Base-by-base conservation (phyloP, 2,329 filamentous ascomycete species). In the Arthrobotrys megalospora region DNA sequence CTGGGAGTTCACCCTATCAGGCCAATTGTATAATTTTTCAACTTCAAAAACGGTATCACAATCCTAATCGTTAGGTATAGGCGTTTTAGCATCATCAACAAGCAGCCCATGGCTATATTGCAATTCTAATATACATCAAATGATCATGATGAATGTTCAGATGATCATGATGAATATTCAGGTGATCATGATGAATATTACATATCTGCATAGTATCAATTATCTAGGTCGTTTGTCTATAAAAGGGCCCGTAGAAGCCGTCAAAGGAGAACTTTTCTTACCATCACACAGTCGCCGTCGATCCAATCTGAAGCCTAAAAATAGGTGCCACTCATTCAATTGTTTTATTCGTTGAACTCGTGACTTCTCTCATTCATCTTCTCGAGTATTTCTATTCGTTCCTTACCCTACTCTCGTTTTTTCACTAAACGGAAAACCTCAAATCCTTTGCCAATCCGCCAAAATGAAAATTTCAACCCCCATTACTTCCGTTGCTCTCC, bases 391-490 rank as follows among this genome's bases (percentile, higher is more conserved):
- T 53, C n/a, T 32, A 53, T 34, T 53, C 48, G 48, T 53, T 53
- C 48, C 48, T 53, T 34, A 53, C 48, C 24, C 48, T 53, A 53
- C 48, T 53, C 48, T 53, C 48, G 12, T 53, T 53, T 11, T 48
- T 53, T 34, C 21, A 50, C 21, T 11, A 28, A 8, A 16, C 24
- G 24, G 48, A 53, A 53, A 53, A 1, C 24, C 48, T 53, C n/a
- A 34, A 16, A 14, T 6, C 48, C n/a, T n/a, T n/a, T n/a, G n/a
- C n/a, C n/a, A n/a, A n/a, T n/a, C n/a, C n/a, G 24, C 34, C 48
- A 53, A 32, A 34, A 53, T 53, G 48, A 53, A 53, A 53, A 2
- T 34, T 2, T 53, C 48, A 34, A 16, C 24, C 24, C 24, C 47
- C 47, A 28, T 53, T 53, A 34, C 12, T 11, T 53, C 48, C 48